Base-by-base conservation (phyloP, 2,329 filamentous ascomycete species). In the Calonectria crousiana region DNA sequence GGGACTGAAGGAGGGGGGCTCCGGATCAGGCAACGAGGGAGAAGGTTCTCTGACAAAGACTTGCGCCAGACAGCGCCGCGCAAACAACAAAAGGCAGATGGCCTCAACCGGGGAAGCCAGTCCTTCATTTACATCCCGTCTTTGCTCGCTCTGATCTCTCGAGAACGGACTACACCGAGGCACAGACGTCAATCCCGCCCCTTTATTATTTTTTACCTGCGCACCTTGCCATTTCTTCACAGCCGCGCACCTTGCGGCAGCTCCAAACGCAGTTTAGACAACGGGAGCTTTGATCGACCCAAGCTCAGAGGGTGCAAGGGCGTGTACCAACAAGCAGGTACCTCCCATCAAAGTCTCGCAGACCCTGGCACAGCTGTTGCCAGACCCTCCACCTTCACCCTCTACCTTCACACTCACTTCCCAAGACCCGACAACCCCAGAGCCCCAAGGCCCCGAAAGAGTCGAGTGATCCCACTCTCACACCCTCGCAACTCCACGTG, bases 61-160 rank as follows among this genome's bases (percentile, higher is more conserved):
- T 62, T 41, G 56, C 23, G 56, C 56, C 56, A 41, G 16, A 41
- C 32, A 41, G 23, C 32, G 23, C 56, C 26, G 23, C 10, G n/a
- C 32, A 62, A 41, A 26, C 14, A 41, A 41, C 36, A 62, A 26
- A 62, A 13, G 34, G 23, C 56, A 47, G 44, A 49, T 49, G 38
- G 41, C 20, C 14, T 26, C 32, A 51, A 23, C 36, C n/a, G 41
- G 51, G 78, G 72, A 71, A 52, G 67, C 49, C 53, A 71, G 73
- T 77, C 79, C 79, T 80, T 80, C 79, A 80, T 80, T 80, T 80
- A 67, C 73, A 72, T 72, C 73, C 69, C 36, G 68, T 60, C 72
- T 51, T 64, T 67, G 74, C 68, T 74, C 70, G 74, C 68, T 74
- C 70, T 67, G 53, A 65, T 72, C 75, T 80, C 69, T 69, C 67